phyloP scores from a whole-genome alignment of 2,329 filamentous ascomycete genomes.

The Cladosporium colombiae region DNA sequence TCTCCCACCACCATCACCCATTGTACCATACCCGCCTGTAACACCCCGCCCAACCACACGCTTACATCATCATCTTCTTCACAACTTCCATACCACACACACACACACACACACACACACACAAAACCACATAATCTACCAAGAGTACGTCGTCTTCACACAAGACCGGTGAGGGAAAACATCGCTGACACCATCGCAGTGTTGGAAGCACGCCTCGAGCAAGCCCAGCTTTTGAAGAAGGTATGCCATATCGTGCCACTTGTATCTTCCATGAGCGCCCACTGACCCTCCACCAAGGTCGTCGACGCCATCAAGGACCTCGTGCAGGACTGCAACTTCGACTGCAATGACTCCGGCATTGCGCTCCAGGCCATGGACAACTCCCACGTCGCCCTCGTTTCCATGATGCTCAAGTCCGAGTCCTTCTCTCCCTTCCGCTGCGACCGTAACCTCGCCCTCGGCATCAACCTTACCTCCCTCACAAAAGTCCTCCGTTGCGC shows the following conservation, averaged over 20 bases:
- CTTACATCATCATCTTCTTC: not conserved
- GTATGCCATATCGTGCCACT: conserved; percentile 48
- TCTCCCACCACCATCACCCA: not conserved
- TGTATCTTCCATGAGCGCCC: not conserved
- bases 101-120: not conserved
- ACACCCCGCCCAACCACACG: not conserved
- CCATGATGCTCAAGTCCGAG: conserved; percentile 97
- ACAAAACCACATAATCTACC: conserved; percentile 3
- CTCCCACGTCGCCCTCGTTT: conserved; percentile 97
- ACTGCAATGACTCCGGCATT: conserved; percentile 99
- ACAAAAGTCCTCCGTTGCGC: conserved; percentile 96
- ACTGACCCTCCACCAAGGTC: conserved; percentile 60
- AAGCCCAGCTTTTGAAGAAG: conserved; percentile 94
- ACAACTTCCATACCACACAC: not conserved
- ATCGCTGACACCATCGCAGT: conserved; percentile 49
- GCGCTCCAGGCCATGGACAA: conserved; percentile 99
- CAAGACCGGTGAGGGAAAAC: not conserved
- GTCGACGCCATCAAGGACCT: conserved; percentile 99
- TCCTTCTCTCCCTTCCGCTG: conserved; percentile 94
- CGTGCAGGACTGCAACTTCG: conserved; percentile 99
- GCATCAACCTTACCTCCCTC: conserved; percentile 93
- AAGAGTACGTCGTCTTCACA: conserved; percentile 17
- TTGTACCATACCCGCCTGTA: not conserved
- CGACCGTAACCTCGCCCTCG: conserved; percentile 94
- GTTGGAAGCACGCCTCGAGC: conserved; percentile 97